These are phyloP conservation scores for Exophiala aquamarina DNA, from an alignment of 2,329 filamentous ascomycete species.

Conservation along the genomic window DNA sequence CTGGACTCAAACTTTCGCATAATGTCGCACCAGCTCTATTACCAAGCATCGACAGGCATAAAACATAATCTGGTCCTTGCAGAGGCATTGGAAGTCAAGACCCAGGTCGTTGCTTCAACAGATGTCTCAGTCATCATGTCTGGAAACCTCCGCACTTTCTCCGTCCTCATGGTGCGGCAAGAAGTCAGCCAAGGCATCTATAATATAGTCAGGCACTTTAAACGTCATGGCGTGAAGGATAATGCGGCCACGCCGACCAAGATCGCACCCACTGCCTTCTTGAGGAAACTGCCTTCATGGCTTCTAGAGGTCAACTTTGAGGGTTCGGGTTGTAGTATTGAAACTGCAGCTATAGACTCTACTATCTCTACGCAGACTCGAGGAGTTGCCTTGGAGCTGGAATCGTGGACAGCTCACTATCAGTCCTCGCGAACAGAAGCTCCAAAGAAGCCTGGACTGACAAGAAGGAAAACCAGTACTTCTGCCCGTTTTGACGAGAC, in stretches of 20 bases:
- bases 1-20: constrained; percentile 78
- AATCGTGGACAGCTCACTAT: constrained; percentile 87
- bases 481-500: constrained; percentile 66
- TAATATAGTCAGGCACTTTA: constrained; percentile 84
- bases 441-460: constrained; percentile 50
- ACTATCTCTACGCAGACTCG: constrained; percentile 78
- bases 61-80: constrained; percentile 85
- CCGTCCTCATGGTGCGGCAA: constrained; percentile 82
- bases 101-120: constrained; percentile 80
- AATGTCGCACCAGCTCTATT: constrained; percentile 86
- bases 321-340: constrained; percentile 83
- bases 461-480: constrained; percentile 73
- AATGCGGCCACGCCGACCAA: constrained; percentile 43
- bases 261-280: constrained; percentile 53
- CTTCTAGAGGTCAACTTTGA: constrained; percentile 80
- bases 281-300: constrained; percentile 81
- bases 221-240: constrained; percentile 66
- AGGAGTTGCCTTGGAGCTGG: constrained; percentile 81
- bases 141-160: constrained; percentile 81
- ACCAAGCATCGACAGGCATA: constrained; percentile 80
- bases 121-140: constrained; percentile 79
- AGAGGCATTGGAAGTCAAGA: constrained; percentile 83
- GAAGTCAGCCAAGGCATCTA: constrained; percentile 91
- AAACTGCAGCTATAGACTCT: constrained; percentile 84
- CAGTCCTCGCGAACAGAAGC: constrained; percentile 73